These are phyloP conservation scores for Saprolegnia diclina DNA, from an alignment of 352 stramenopile genomes.

Conservation along the genomic window DNA sequence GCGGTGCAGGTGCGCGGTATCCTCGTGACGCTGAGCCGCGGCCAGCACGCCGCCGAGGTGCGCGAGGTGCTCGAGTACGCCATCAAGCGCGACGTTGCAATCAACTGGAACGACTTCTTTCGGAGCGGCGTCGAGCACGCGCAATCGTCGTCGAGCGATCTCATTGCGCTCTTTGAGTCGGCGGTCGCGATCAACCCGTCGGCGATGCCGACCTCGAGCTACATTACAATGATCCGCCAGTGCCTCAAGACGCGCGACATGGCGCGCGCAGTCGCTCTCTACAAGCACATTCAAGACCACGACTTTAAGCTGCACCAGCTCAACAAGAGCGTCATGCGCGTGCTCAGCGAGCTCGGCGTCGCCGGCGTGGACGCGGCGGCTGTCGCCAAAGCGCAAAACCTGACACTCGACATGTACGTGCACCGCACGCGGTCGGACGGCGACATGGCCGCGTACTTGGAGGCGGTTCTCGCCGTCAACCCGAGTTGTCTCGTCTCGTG, in stretches of 20 bases:
- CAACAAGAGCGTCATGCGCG: constrained; percentile 9
- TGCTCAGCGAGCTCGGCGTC: neutral
- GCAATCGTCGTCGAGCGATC: neutral
- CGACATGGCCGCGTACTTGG: neutral
- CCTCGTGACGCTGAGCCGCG: constrained; percentile 1
- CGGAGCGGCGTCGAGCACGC: constrained; percentile 4
- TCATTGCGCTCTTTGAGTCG: constrained; percentile 1
- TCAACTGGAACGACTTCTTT: constrained; percentile 18
- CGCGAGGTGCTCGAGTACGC: constrained; percentile 6
- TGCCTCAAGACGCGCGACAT: neutral
- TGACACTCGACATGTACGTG: neutral
- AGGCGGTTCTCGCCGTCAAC: neutral
- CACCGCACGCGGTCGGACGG: neutral
- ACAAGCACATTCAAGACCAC: neutral
- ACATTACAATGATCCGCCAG: constrained; percentile 7
- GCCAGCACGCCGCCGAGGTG: neutral
- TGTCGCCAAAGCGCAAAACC: neutral
- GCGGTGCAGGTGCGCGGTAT: neutral
- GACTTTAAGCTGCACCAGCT: constrained; percentile 8
- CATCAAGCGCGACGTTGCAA: neutral
- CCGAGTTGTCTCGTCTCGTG: neutral
- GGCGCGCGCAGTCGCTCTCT: neutral
- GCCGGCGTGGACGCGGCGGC: neutral
- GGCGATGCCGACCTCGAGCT: constrained; percentile 1
- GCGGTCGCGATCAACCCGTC: neutral